Percentiles rank a stretch among this genome's conserved stretches.
Conservation (phyloP, 225 moss, liverwort and hornwort genomes). For the Marchantia polymorpha region DNA sequence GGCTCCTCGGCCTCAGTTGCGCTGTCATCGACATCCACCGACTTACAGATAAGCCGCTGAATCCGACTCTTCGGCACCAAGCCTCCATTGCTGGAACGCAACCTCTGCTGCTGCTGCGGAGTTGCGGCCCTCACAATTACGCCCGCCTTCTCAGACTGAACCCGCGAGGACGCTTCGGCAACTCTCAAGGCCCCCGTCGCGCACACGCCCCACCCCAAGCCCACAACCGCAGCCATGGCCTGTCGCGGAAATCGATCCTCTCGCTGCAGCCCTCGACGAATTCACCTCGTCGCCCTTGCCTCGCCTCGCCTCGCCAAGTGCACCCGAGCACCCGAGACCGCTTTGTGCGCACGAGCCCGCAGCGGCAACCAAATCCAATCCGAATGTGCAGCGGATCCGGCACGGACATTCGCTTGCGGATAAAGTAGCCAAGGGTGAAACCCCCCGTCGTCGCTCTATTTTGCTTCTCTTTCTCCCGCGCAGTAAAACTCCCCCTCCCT, state of each 20-base stretch:
- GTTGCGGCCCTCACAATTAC: neutral
- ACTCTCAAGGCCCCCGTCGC: neutral
- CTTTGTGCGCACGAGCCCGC: neutral
- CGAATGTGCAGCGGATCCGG: constrained; percentile 11
- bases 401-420: constrained; percentile 9
- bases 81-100: constrained; percentile 5
- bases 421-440: constrained; percentile 9
- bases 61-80: neutral
- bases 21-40: constrained; percentile 41
- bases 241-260: neutral
- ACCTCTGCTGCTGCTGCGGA: neutral
- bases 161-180: neutral
- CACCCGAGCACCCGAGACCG: neutral
- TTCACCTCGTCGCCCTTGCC: neutral
- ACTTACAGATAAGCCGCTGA: constrained; percentile 4
- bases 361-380: constrained; percentile 9
- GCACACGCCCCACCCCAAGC: neutral
- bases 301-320: constrained; percentile 5
- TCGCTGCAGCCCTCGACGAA: neutral
- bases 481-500: too few relatives aligned
- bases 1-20: constrained; percentile 29
- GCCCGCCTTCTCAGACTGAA: too few relatives aligned
- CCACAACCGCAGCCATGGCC: constrained; percentile 16
- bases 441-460: neutral
- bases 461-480: too few relatives aligned